These are phyloP conservation scores for Lupinus albus DNA, from an alignment of 306 rosid species.

Conservation along the genomic window DNA sequence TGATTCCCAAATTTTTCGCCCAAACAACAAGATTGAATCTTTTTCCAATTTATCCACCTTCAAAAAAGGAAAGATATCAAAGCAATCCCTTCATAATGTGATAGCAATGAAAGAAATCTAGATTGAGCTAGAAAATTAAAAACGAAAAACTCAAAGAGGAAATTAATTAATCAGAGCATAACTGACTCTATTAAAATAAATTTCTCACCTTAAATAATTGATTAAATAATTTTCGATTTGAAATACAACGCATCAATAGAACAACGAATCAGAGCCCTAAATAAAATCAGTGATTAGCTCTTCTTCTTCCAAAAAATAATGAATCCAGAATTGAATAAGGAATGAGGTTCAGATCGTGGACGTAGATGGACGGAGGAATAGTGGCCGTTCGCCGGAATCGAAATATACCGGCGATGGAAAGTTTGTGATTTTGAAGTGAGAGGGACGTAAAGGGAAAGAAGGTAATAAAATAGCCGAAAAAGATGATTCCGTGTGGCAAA, in stretches of 20 bases:
- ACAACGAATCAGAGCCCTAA: slow-evolving; percentile 31
- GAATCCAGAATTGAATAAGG: slow-evolving; percentile 28
- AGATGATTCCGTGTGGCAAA: slow-evolving; percentile 12
- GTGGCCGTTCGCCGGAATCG: slow-evolving; percentile 37
- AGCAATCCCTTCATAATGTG: slow-evolving; percentile 30
- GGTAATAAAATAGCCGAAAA: slow-evolving; percentile 24
- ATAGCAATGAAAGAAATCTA: slow-evolving; percentile 30
- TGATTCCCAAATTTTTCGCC: slow-evolving; percentile 19
- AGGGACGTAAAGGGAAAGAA: slow-evolving; percentile 23
- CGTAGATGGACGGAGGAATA: slow-evolving; percentile 12
- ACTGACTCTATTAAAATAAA: slow-evolving; percentile 7
- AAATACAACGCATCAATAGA: slow-evolving; percentile 32
- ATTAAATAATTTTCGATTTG: not conserved
- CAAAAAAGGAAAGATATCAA: not conserved
- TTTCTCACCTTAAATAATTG: slow-evolving; percentile 38
- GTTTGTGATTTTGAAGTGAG: slow-evolving; percentile 33
- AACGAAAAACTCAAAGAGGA: not conserved
- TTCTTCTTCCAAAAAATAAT: slow-evolving; percentile 6
- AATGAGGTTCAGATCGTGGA: not conserved
- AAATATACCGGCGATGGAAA: slow-evolving; percentile 43
- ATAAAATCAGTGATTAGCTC: slow-evolving; percentile 9
- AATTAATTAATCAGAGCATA: slow-evolving; percentile 20
- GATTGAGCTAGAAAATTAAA: slow-evolving; percentile 2
- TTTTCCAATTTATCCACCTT: not conserved
- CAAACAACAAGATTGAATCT: slow-evolving; percentile 24